Evolutionary conservation across 2,329 filamentous ascomycete species (phyloP).

Genomic region (Colletotrichum coccodes): DNA sequence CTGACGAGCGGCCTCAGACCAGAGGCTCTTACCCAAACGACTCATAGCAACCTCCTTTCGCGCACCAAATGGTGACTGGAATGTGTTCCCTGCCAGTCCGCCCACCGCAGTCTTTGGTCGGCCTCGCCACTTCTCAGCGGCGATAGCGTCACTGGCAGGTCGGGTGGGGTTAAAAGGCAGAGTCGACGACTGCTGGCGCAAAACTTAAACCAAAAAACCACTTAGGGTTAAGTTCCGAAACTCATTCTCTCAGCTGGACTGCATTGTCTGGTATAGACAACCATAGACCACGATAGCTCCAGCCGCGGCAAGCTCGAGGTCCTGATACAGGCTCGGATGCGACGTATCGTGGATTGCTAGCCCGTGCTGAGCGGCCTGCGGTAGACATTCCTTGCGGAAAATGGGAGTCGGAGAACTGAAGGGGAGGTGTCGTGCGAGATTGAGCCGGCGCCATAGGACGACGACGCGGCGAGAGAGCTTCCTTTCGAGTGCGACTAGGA

Average conservation of each 20-base stretch:
- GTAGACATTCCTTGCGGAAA: constrained; percentile 75
- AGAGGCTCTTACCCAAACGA: constrained; percentile 79
- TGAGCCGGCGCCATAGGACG: constrained; percentile 32
- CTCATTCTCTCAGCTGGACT: constrained; percentile 67
- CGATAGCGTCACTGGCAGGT: constrained; percentile 42
- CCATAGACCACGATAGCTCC: constrained; percentile 51
- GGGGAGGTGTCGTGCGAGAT: constrained; percentile 78
- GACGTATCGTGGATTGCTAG: constrained; percentile 59
- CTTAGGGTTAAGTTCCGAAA: constrained; percentile 99
- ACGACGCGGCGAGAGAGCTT: constrained; percentile 57
- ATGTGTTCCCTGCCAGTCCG: constrained; percentile 61
- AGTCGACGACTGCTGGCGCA: constrained; percentile 77
- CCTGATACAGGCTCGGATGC: constrained; percentile 71
- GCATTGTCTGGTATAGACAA: constrained; percentile 53
- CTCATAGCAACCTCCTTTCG: constrained; percentile 77
- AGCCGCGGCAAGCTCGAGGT: constrained; percentile 59
- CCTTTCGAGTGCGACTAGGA: constrained; percentile 38
- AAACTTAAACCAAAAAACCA: constrained; percentile 76
- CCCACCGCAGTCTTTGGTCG: constrained; percentile 45
- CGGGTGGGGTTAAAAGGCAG: constrained; percentile 69
- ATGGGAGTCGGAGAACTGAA: constrained; percentile 81
- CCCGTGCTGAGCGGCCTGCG: constrained; percentile 51
- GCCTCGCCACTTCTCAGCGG: constrained; percentile 63
- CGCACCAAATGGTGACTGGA: constrained; percentile 67
- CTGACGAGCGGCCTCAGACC: constrained; percentile 80